Percentiles rank a stretch among this genome's conserved stretches.
These are phyloP conservation scores for Sphaerosporella brunnea DNA, from an alignment of 495 filamentous ascomycete genomes.

Conservation along the genomic window DNA sequence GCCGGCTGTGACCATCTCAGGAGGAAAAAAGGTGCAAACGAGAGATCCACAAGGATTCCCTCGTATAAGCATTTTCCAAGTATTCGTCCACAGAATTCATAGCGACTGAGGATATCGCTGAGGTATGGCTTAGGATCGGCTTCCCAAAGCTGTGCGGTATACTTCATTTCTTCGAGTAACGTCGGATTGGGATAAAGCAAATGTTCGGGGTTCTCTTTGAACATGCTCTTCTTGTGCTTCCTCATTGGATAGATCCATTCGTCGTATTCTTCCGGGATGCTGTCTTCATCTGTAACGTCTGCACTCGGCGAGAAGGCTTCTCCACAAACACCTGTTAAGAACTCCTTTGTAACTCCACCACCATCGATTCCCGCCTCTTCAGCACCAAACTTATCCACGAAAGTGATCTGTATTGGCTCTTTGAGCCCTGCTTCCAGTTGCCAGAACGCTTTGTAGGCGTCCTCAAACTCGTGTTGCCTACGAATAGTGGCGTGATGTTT, in stretches of 20 bases:
- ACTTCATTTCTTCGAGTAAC: slow-evolving; percentile 53
- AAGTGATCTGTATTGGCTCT: slow-evolving; percentile 94
- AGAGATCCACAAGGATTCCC: slow-evolving; percentile 84
- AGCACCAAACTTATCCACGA: slow-evolving; percentile 76
- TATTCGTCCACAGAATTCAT: slow-evolving; percentile 82
- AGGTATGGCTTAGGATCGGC: background rate
- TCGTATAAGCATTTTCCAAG: slow-evolving; percentile 97
- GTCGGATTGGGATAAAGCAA: slow-evolving; percentile 77
- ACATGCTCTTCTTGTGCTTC: slow-evolving; percentile 34
- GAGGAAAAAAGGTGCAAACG: slow-evolving; percentile 90
- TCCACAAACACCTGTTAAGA: slow-evolving; percentile 73
- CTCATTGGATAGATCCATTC: background rate
- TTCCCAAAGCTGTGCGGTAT: background rate
- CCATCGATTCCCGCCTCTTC: slow-evolving; percentile 91
- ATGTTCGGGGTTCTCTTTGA: slow-evolving; percentile 76
- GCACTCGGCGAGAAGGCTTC: slow-evolving; percentile 55
- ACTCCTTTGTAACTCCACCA: slow-evolving; percentile 95
- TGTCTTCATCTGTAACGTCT: background rate
- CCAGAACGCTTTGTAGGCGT: slow-evolving; percentile 77
- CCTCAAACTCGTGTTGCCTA: slow-evolving; percentile 63
- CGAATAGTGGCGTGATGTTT: slow-evolving; percentile 63
- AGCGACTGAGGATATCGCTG: slow-evolving; percentile 42
- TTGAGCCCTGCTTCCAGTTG: slow-evolving; percentile 64
- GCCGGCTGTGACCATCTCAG: slow-evolving; percentile 65
- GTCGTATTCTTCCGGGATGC: slow-evolving; percentile 3